A percentile compares a stretch with the other conserved stretches of the same genome.
phyloP scores from a whole-genome alignment of 768 basidiomycete genomes.

The Trametes coccinea region DNA sequence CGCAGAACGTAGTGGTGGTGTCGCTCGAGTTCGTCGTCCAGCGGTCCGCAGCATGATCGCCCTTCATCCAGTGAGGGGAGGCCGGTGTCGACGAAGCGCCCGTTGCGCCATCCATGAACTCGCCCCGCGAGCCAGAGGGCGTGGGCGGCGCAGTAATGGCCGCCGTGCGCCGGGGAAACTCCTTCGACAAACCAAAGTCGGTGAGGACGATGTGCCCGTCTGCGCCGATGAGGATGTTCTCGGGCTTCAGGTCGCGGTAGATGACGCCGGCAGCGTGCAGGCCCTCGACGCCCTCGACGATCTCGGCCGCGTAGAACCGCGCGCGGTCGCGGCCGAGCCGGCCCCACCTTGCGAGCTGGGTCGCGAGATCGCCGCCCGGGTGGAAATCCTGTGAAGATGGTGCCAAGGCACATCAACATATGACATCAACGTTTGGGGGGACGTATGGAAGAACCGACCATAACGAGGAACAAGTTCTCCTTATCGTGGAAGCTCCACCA shows the following conservation, averaged over 20 bases:
- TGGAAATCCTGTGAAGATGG: constrained; percentile 72
- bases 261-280: constrained; percentile 93
- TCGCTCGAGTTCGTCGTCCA: constrained; percentile 63
- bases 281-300: constrained; percentile 94
- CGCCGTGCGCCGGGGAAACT: constrained; percentile 65
- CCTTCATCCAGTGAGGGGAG: constrained; percentile 79
- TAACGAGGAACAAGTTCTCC: constrained; percentile 95
- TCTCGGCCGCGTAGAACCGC: constrained; percentile 96
- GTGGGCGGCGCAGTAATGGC: constrained; percentile 57
- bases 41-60: constrained; percentile 57
- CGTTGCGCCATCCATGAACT: constrained; percentile 48
- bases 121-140: constrained; percentile 49
- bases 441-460: constrained; percentile 52
- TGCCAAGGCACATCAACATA: background rate
- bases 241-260: constrained; percentile 96
- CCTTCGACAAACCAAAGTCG: constrained; percentile 94
- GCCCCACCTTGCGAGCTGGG: constrained; percentile 96
- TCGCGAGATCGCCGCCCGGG: constrained; percentile 94
- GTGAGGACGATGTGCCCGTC: constrained; percentile 97
- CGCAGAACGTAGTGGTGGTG: constrained; percentile 86
- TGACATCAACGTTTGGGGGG: background rate
- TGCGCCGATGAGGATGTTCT: constrained; percentile 91
- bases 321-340: constrained; percentile 91
- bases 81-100: constrained; percentile 24
- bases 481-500: constrained; percentile 99